Evolutionary conservation across 2,329 filamentous ascomycete species (phyloP).

Genomic region (Cadophora sp.): DNA sequence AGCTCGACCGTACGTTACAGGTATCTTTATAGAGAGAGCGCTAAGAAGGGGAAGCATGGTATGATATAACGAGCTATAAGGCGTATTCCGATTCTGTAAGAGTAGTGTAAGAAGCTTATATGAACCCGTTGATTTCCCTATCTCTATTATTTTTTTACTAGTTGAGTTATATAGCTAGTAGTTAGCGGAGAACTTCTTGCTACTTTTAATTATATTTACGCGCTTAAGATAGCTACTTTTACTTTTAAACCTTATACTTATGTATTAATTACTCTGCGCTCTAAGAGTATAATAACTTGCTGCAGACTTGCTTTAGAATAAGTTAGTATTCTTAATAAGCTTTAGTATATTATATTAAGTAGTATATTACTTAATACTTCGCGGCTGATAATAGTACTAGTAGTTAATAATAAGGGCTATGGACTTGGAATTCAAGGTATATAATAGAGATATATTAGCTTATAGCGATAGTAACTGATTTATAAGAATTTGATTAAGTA

Average conservation of each 20-base stretch:
- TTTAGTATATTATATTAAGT: slow-evolving; percentile 26
- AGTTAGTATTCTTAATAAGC: slow-evolving; percentile 29
- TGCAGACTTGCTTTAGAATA: slow-evolving; percentile 26
- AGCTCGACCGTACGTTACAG: no score
- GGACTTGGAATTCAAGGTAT: slow-evolving; percentile 29
- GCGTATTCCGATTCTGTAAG: slow-evolving; percentile 23
- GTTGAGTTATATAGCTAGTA: slow-evolving; percentile 27
- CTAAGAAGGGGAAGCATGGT: slow-evolving; percentile 5
- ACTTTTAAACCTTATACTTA: slow-evolving; percentile 32
- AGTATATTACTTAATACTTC: slow-evolving; percentile 24
- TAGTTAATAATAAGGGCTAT: slow-evolving; percentile 14
- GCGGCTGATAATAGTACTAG: not conserved
- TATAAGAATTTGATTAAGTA: slow-evolving; percentile 23
- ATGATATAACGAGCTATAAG: slow-evolving; percentile 16
- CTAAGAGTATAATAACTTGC: slow-evolving; percentile 27
- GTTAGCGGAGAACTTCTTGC: slow-evolving; percentile 27
- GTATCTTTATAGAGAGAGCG: slow-evolving; percentile 21
- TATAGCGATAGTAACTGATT: slow-evolving; percentile 26
- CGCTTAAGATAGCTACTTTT: slow-evolving; percentile 33
- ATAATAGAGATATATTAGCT: slow-evolving; percentile 26
- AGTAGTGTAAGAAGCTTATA: slow-evolving; percentile 20
- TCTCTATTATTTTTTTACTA: slow-evolving; percentile 22
- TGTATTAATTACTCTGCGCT: slow-evolving; percentile 32
- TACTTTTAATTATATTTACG: slow-evolving; percentile 24
- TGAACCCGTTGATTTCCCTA: slow-evolving; percentile 9